phyloP scores from a whole-genome alignment of 2,329 filamentous ascomycete species.

The Ophiostoma piceae region DNA sequence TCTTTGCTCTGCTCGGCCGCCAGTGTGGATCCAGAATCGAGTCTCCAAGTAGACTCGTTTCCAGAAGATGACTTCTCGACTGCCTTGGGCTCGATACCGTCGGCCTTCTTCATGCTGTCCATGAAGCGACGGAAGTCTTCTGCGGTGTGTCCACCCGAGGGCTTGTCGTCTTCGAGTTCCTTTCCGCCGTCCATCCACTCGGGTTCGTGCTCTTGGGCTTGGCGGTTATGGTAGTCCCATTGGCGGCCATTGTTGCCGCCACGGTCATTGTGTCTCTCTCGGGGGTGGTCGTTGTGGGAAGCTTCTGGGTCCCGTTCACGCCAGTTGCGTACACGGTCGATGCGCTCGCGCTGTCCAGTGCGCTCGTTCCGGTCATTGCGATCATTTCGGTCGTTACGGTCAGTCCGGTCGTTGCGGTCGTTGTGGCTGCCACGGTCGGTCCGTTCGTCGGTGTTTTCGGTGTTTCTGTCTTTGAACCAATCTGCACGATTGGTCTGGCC shows the following conservation, averaged over 20 bases:
- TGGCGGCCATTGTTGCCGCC: slow-evolving; percentile 44
- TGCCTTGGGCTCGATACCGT: slow-evolving; percentile 34
- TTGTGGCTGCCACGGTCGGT: slow-evolving; percentile 49
- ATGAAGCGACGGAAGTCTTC: slow-evolving; percentile 96
- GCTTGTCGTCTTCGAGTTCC: slow-evolving; percentile 17
- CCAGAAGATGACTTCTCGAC: slow-evolving; percentile 36
- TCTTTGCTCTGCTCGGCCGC: slow-evolving; percentile 65
- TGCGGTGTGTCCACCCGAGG: slow-evolving; percentile 58
- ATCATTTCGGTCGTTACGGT: slow-evolving; percentile 31
- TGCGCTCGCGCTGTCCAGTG: slow-evolving; percentile 47
- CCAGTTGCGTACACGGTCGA: slow-evolving; percentile 57
- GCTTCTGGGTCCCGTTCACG: slow-evolving; percentile 48
- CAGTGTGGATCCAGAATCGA: slow-evolving; percentile 49
- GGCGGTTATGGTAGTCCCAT: slow-evolving; percentile 47
- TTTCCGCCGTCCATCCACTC: slow-evolving; percentile 74
- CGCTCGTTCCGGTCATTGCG: slow-evolving; percentile 28
- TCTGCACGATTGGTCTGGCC: slow-evolving; percentile 7
- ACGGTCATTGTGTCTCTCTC: slow-evolving; percentile 12
- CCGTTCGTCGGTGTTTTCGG: slow-evolving; percentile 43
- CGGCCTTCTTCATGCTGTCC: slow-evolving; percentile 46
- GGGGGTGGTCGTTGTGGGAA: slow-evolving; percentile 31
- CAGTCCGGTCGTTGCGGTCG: slow-evolving; percentile 30
- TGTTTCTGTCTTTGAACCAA: slow-evolving; percentile 32
- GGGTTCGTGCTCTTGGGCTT: slow-evolving; percentile 71
- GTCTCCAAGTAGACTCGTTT: slow-evolving; percentile 46